Evolutionary conservation across 1,284 basidiomycete genomes (phyloP), one percentile per base, ranked within the genome.

Genomic region (Papiliotrema flavescens): DNA sequence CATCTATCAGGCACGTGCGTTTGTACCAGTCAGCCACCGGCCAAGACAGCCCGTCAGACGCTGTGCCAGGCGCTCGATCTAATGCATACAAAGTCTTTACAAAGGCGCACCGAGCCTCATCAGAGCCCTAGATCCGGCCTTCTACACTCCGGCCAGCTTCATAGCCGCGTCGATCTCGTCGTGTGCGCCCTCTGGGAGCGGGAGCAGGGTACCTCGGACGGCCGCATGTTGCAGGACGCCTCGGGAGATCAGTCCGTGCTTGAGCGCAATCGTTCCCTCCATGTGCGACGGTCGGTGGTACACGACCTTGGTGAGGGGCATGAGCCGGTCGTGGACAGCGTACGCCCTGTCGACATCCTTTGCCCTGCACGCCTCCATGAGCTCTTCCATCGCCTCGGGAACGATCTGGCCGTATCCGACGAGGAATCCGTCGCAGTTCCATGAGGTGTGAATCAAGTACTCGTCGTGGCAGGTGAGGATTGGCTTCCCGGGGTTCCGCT

Each of bases 191-290:
- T 61, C 42, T 7, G 47, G 48, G n/a, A 61, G 53, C 7, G 59
- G 59, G 2, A 61, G 42, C 14, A 61, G 47, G 11, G 59, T 52
- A 20, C 50, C 50, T 26, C 59, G 45, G 49, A 61, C 46, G 5
- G 49, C 49, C 13, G 59, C 56, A 43, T 61, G 59, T 11, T 49
- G 26, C 11, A 61, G 47, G 28, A 61, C 51, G 19, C 56, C 59
- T 20, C 59, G 52, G 36, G 59, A 53, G 22, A 61, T 47, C 1
- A 61, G 35, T 26, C 49, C 55, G 32, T 57, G 56, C 40, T 61
- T 61, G 35, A 61, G 59, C 34, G 59, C 59, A 34, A 61, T 53
- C 17, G 59, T 61, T 2, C 59, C 59, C 41, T 61, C 59, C 59
- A 61, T 61, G 47, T 61, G 56, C 3, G 59, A 61, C 9, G 52